A percentile compares a stretch with the other conserved stretches of the same genome.
These are phyloP conservation scores for Mycena haematopus DNA, from an alignment of 768 basidiomycete genomes.

Conservation along the genomic window DNA sequence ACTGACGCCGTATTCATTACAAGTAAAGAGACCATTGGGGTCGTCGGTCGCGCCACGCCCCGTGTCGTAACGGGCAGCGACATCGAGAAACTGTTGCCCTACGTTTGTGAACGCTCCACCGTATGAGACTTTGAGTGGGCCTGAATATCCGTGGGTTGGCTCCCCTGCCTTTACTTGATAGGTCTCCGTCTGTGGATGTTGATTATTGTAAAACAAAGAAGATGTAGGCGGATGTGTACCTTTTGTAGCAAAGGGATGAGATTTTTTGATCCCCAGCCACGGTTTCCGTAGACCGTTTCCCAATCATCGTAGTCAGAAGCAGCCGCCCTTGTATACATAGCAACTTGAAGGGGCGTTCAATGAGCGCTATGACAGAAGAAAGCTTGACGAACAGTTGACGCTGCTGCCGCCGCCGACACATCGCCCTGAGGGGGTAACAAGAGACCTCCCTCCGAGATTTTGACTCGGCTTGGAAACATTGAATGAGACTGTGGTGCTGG, in stretches of 20 bases:
- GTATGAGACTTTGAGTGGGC: constrained; percentile 47
- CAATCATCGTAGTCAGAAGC: constrained; percentile 57
- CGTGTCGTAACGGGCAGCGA: constrained; percentile 43
- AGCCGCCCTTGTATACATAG: constrained; percentile 50
- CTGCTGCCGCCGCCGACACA: constrained; percentile 55
- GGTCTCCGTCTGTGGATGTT: constrained; percentile 41
- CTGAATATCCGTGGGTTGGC: constrained; percentile 44
- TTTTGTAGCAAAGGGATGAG: constrained; percentile 52
- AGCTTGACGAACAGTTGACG: constrained; percentile 47
- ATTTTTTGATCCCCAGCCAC: constrained; percentile 51
- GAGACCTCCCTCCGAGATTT: constrained; percentile 39
- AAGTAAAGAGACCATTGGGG: constrained; percentile 33
- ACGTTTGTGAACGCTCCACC: constrained; percentile 42
- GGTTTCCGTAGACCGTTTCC: constrained; percentile 45
- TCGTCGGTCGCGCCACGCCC: constrained; percentile 43
- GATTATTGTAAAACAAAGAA: neutral
- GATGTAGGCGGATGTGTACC: constrained; percentile 32
- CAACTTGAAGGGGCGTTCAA: constrained; percentile 21
- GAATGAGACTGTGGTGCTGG: constrained; percentile 42
- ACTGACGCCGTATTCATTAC: constrained; percentile 42
- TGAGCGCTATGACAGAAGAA: too few relatives aligned
- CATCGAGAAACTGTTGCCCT: constrained; percentile 46
- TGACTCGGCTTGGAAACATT: constrained; percentile 42
- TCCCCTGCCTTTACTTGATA: constrained; percentile 39
- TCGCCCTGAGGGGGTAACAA: constrained; percentile 41